A percentile compares a stretch with the other conserved stretches of the same genome.
Conservation (phyloP, 1,284 basidiomycete genomes). For the Melampsora americana region DNA sequence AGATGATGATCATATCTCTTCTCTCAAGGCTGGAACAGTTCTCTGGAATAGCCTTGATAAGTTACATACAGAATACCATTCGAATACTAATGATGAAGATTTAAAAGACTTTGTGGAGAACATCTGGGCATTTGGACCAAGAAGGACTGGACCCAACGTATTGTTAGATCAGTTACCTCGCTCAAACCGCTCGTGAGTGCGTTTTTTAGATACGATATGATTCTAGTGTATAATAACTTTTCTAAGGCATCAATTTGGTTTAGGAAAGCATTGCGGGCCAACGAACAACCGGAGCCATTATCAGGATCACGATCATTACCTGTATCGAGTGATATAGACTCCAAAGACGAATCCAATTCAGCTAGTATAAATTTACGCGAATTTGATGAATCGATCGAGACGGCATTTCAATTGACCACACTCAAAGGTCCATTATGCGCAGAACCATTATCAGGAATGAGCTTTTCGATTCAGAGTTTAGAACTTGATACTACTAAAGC, state of each 20-base stretch:
- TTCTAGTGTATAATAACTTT: no score
- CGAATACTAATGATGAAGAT: conserved; percentile 70
- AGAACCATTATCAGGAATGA: conserved; percentile 90
- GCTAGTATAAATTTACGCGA: conserved; percentile 56
- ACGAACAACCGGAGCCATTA: not conserved
- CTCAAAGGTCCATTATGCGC: conserved; percentile 91
- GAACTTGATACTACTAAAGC: conserved; percentile 61
- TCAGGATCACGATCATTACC: not conserved
- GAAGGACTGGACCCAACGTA: conserved; percentile 78
- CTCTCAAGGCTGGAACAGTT: conserved; percentile 54
- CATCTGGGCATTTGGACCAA: conserved; percentile 90
- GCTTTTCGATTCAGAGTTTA: conserved; percentile 79
- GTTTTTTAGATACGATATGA: conserved; percentile 32
- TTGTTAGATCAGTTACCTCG: conserved; percentile 65
- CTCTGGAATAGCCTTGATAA: conserved; percentile 68
- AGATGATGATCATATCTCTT: conserved; percentile 54
- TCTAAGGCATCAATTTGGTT: no score
- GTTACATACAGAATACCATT: conserved; percentile 72
- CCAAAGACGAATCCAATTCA: not conserved
- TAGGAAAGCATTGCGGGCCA: not conserved
- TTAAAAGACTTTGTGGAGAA: conserved; percentile 72
- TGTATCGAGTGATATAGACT: not conserved
- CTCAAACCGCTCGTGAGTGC: conserved; percentile 53
- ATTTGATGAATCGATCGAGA: conserved; percentile 79
- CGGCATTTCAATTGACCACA: conserved; percentile 90